phyloP scores from a whole-genome alignment of 495 filamentous ascomycete genomes.

The Lasiosphaeria hispida region DNA sequence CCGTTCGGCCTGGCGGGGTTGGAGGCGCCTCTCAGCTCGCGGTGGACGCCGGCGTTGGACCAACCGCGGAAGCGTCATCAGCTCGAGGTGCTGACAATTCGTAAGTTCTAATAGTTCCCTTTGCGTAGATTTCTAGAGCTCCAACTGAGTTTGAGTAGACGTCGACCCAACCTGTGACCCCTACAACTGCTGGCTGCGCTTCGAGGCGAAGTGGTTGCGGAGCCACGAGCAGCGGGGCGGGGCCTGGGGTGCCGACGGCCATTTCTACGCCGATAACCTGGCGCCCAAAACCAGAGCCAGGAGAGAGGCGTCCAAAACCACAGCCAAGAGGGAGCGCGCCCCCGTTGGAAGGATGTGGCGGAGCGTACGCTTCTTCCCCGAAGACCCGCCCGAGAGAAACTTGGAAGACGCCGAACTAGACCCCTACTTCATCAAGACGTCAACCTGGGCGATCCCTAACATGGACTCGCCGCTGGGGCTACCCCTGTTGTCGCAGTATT shows the following conservation, averaged over 20 bases:
- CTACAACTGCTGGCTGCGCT: not conserved
- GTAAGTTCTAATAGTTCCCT: no score
- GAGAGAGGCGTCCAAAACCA: no score
- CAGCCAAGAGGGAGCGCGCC: no score
- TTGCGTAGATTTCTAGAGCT: no score
- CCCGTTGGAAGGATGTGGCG: no score
- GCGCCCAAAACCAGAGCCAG: no score
- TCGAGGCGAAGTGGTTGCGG: conserved; percentile 1
- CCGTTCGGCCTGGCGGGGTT: not conserved
- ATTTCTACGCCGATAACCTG: no score
- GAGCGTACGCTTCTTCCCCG: no score
- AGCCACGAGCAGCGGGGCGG: not conserved
- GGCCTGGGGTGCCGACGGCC: no score
- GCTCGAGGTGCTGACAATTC: not conserved
- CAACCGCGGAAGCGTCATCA: no score
- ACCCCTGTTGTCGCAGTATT: not conserved
- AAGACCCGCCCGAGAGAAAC: not conserved
- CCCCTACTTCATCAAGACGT: not conserved
- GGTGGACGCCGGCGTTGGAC: no score
- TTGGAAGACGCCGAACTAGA: no score
- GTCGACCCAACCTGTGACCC: not conserved
- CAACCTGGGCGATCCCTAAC: not conserved
- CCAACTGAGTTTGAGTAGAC: not conserved
- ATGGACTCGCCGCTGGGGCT: not conserved
- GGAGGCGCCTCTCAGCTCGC: not conserved